A percentile compares a stretch with the other conserved stretches of the same genome.
Evolutionary conservation across 495 filamentous ascomycete species (phyloP).

Genomic region (Copromyces sp.): DNA sequence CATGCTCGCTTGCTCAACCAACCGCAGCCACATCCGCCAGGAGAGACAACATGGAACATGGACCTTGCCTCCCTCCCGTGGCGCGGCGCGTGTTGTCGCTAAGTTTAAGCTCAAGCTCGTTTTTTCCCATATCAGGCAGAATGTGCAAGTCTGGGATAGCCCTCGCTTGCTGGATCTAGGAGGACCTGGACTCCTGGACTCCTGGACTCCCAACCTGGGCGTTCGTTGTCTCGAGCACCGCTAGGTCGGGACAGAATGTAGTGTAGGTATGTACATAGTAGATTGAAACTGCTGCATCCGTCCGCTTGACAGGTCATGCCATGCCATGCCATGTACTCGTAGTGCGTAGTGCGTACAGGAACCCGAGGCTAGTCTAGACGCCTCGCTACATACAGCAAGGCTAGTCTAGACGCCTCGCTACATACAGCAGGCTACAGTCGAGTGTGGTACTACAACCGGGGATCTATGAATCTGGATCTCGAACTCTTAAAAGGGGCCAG

Average conservation of each 20-base stretch:
- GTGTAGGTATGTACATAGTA: too few relatives aligned
- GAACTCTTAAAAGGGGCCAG: neutral
- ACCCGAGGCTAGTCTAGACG: neutral
- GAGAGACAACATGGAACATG: too few relatives aligned
- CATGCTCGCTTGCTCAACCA: neutral
- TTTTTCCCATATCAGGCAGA: neutral
- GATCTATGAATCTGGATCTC: neutral
- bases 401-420: too few relatives aligned
- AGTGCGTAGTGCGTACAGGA: neutral
- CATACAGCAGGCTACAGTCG: too few relatives aligned
- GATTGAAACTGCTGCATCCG: too few relatives aligned
- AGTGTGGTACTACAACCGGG: neutral
- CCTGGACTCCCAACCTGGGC: too few relatives aligned
- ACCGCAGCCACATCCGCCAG: too few relatives aligned
- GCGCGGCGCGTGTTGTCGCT: neutral
- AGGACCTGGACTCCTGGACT: neutral
- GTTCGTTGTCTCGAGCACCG: too few relatives aligned
- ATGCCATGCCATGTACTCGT: neutral
- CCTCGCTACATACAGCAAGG: neutral
- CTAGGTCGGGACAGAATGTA: too few relatives aligned
- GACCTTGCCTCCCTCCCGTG: neutral
- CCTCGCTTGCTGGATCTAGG: neutral
- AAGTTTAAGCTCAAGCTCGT: neutral
- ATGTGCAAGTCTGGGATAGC: neutral
- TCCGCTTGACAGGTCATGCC: neutral